These are phyloP conservation scores for Mariannaea elegans DNA, from an alignment of 2,329 filamentous ascomycete species.

Conservation along the genomic window DNA sequence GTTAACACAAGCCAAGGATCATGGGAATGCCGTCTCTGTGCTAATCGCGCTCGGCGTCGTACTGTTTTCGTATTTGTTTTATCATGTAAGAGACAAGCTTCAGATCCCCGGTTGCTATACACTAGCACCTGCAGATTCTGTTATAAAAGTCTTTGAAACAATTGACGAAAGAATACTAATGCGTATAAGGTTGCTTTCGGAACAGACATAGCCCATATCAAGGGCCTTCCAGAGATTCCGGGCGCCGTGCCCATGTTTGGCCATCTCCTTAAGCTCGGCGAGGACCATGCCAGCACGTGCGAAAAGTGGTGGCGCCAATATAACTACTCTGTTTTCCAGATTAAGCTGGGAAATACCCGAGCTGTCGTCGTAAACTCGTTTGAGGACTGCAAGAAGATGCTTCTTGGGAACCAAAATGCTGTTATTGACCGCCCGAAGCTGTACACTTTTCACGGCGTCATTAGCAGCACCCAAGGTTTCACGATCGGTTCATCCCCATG, in stretches of 20 bases:
- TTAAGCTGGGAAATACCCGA: constrained; percentile 62
- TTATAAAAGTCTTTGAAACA: too few species aligned
- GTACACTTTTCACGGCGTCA: constrained; percentile 63
- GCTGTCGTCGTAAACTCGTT: constrained; percentile 64
- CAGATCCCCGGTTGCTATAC: too few species aligned
- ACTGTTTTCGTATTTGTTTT: not conserved
- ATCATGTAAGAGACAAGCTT: constrained; percentile 1
- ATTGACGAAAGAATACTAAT: too few species aligned
- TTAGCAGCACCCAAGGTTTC: constrained; percentile 61
- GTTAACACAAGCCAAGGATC: not conserved
- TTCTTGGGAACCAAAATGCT: constrained; percentile 58
- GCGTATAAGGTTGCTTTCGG: constrained; percentile 32
- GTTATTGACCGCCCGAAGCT: constrained; percentile 60
- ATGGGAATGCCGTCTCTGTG: not conserved
- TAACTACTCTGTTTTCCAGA: constrained; percentile 44
- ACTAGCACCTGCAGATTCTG: too few species aligned
- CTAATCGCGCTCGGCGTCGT: not conserved
- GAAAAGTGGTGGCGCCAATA: constrained; percentile 60
- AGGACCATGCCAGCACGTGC: constrained; percentile 62
- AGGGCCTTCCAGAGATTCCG: constrained; percentile 59
- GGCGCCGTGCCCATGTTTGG: constrained; percentile 59
- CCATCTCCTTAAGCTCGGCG: constrained; percentile 59
- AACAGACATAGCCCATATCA: constrained; percentile 60
- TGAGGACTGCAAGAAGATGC: constrained; percentile 59
- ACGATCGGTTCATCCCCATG: constrained; percentile 63